Evolutionary conservation across 768 basidiomycete species (phyloP), one percentile per base, ranked within the genome.

Genomic region (Tulasnella sp.): DNA sequence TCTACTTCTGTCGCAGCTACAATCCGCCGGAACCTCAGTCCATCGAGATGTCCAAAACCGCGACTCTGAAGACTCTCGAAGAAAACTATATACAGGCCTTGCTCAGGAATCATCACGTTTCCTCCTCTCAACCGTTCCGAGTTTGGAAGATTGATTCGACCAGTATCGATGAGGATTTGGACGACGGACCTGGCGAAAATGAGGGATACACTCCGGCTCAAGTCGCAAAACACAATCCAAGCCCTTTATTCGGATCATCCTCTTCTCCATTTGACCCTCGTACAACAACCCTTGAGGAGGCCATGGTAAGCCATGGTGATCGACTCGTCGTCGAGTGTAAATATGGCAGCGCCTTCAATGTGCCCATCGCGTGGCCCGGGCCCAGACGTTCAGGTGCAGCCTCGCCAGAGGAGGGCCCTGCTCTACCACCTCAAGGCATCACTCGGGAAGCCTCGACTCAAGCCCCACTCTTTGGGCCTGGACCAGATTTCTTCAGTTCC

Each of bases 241-340:
- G 55, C 13, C 48, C 37, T 40, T 73, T 80, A 46, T 40, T 72
- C 57, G 48, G 42, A 32, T 71, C 57, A 70, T 32, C 37, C 80
- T 91, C 13, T 42, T 55, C 29, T 40, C 39, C 39, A 10, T 57
- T 67, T 57, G 74, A 77, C 3, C 70, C 67, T 26, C 69, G 86
- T 85, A 80, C 88, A 87, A 78, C 79, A 26, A 70, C 46, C 0
- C 83, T 93, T 18, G 90, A 90, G 70, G 91, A 83, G 55, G 77
- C 70, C n/a, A 77, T 80, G 16, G 75, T 84, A 18, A 80, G 81
- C 55, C 48, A 80, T 2, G 91, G 89, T 35, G 93, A 95, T 82
- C 85, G 87, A 1, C 91, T 96, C 83, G 89, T 91, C 1, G 88
- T 95, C n/a, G 95, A 98, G 81, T 88, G 91, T 82, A 88, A 89